Conservation (phyloP, 2,329 filamentous ascomycete genomes). For the Boeremia lycopersici region DNA sequence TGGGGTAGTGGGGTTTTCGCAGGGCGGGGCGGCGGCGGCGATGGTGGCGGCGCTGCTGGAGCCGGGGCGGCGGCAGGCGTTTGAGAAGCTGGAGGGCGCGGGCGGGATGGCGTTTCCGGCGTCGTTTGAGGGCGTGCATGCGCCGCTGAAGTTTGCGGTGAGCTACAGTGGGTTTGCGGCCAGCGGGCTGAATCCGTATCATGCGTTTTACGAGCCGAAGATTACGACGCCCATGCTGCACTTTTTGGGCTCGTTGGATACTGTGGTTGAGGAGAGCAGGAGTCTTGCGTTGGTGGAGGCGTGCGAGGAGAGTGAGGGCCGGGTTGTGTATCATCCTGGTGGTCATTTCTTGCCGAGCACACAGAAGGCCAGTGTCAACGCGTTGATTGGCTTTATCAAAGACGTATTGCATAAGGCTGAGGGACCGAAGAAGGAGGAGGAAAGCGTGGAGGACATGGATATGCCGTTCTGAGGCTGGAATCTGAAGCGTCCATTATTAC, state of each 20-base stretch:
- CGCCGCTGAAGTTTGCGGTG: constrained; percentile 71
- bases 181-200: constrained; percentile 63
- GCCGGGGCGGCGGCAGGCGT: constrained; percentile 53
- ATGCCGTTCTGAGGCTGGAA: constrained; percentile 61
- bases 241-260: constrained; percentile 82
- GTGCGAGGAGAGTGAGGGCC: constrained; percentile 60
- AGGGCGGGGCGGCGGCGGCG: constrained; percentile 63
- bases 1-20: constrained; percentile 46
- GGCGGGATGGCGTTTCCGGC: constrained; percentile 60
- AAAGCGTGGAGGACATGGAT: constrained; percentile 71
- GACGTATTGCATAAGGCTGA: constrained; percentile 54
- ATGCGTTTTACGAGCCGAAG: constrained; percentile 74
- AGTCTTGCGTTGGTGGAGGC: constrained; percentile 70
- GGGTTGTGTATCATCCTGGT: constrained; percentile 76
- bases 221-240: constrained; percentile 81
- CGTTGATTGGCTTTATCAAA: constrained; percentile 73
- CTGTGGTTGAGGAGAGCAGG: constrained; percentile 80
- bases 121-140: constrained; percentile 56
- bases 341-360: constrained; percentile 85
- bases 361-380: constrained; percentile 79
- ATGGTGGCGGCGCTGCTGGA: constrained; percentile 78
- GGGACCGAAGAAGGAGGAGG: constrained; percentile 53
- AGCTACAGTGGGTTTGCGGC: constrained; percentile 80
- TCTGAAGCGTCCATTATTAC: neutral
- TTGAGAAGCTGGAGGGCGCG: constrained; percentile 48